Evolutionary conservation across 2,329 filamentous ascomycete species (phyloP).

Genomic region (Leptographium procerum): DNA sequence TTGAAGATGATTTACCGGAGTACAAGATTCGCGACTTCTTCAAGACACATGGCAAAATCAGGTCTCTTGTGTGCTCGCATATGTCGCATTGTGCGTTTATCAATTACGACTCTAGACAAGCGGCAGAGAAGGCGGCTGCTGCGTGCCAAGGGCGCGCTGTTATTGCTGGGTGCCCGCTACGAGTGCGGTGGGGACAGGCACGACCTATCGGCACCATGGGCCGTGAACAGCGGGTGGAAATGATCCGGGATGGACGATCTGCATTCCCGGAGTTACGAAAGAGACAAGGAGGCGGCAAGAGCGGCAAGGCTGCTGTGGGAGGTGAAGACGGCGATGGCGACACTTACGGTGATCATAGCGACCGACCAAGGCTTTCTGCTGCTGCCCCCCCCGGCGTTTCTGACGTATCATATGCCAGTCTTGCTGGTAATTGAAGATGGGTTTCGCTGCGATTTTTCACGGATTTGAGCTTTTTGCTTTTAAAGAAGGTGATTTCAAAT

Average conservation of each 20-base stretch:
- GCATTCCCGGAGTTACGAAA: conserved; percentile 36
- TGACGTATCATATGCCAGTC: conserved; percentile 73
- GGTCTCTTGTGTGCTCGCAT: conserved; percentile 89
- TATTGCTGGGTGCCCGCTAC: conserved; percentile 79
- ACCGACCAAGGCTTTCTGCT: conserved; percentile 32
- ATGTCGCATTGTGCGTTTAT: conserved; percentile 95
- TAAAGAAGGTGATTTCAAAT: too few relatives aligned
- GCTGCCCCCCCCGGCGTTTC: conserved; percentile 70
- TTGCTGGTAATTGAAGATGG: conserved; percentile 46
- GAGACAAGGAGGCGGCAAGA: conserved; percentile 16
- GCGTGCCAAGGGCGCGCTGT: conserved; percentile 80
- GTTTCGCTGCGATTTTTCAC: background rate
- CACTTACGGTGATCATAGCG: conserved; percentile 14
- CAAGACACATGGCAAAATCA: conserved; percentile 75
- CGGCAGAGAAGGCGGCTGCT: conserved; percentile 74
- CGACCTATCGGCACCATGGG: conserved; percentile 88
- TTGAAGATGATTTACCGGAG: conserved; percentile 93
- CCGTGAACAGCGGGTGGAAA: conserved; percentile 68
- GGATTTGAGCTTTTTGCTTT: background rate
- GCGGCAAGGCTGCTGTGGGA: background rate
- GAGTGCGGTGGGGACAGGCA: conserved; percentile 86
- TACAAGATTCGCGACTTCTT: conserved; percentile 87
- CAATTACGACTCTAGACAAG: conserved; percentile 79
- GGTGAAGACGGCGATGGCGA: background rate
- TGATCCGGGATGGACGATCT: conserved; percentile 65